Base-by-base conservation (phyloP, 73 alveolate genomes). In the Uronychia setigera region DNA sequence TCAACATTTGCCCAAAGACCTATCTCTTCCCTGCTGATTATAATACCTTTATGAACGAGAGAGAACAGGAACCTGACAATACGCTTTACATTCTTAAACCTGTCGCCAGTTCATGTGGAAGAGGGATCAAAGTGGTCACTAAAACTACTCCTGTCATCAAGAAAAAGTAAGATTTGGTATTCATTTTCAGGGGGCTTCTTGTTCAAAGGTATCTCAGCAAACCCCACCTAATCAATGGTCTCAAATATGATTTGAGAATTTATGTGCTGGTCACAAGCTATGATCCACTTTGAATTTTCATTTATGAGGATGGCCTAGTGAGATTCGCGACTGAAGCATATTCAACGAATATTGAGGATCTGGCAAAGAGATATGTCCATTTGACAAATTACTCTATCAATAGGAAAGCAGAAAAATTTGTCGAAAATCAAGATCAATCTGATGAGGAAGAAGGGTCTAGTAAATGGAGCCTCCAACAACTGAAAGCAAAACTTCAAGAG, bases 241-340 rank as follows among this genome's bases (percentile, higher is more conserved):
- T 84, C 80, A 97, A 97, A 92, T 97, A 96, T 76, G 99, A 97
- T 93, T 79, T 97, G 57, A 95, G 99, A 87, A 90, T 97, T 33
- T 97, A 97, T 83, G 98, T 97, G 31, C 84, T 95, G 58, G 98
- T 97, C 25, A 96, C 99, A 9, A 93, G 99, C 85, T 96, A 87
- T 84, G 98, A 94, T 80, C 99, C 99, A 0, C 92, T 98, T 33
- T 92, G 98, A 83, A 92, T 98, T 31, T 98, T 92, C 85, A 91
- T 98, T 82, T 97, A 93, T 86, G 96, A 97, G 57, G 99, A 98
- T 79, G 99, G 99, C 19, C 91, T 98, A 60, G 99, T 96, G 13
- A 94, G 99, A 86, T 95, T 98, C 92, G 99, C 99, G 13, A 96
- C 99, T 32, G 97, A 95, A 79, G 84, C 90, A 80, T 98, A 97